A percentile compares a stretch with the other conserved stretches of the same genome.
phyloP scores from a whole-genome alignment of 1,284 basidiomycete genomes.

The Rhodotorula sp. region DNA sequence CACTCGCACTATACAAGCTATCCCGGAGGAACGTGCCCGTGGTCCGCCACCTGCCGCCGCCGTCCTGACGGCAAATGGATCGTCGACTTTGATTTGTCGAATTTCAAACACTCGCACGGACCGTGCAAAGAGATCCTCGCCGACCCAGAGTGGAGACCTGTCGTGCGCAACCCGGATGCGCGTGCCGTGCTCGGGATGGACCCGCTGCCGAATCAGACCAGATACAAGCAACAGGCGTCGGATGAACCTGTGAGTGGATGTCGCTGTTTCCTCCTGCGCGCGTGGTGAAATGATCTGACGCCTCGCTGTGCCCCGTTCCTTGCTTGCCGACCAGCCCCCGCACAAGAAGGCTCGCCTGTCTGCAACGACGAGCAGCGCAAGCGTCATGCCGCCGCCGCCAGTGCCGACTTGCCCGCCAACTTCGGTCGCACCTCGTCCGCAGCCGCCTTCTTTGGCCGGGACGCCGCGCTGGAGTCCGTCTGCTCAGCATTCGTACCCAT shows the following conservation, averaged over 20 bases:
- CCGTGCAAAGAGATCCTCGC: background rate
- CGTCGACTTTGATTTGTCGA: background rate
- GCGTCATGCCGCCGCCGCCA: background rate
- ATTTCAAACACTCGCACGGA: background rate
- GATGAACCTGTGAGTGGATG: background rate
- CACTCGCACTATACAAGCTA: background rate
- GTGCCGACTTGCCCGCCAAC: background rate
- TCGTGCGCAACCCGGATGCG: background rate
- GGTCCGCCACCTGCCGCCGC: background rate
- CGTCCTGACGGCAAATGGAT: background rate
- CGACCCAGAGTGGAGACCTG: background rate
- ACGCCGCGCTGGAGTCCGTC: no score
- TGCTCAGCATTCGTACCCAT: no score
- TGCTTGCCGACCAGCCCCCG: no score
- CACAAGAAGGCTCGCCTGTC: background rate
- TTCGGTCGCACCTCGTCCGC: background rate
- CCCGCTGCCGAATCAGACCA: background rate
- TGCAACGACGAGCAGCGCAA: background rate
- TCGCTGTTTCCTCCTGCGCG: no score
- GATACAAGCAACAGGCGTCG: background rate
- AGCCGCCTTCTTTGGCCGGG: no score
- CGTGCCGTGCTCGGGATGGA: background rate
- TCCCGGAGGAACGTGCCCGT: background rate
- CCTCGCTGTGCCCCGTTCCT: background rate
- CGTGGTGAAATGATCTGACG: background rate